Conservation (phyloP, 2,329 filamentous ascomycete species). For the Colletotrichum phormii region DNA sequence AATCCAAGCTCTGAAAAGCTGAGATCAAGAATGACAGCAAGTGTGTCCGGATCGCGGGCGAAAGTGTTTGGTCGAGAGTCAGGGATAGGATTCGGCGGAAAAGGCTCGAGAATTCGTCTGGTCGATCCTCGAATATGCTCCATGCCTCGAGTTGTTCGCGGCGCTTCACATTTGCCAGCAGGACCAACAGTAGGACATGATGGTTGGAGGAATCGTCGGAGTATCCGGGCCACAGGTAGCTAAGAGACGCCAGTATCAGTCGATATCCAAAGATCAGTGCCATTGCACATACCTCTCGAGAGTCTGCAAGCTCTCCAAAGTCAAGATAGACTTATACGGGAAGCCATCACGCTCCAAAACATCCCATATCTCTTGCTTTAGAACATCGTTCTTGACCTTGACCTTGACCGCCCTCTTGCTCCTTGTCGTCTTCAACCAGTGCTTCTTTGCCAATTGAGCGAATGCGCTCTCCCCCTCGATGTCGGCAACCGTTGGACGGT, state of each 20-base stretch:
- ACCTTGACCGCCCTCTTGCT: constrained; percentile 69
- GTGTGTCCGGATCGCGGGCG: constrained; percentile 77
- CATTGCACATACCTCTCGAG: constrained; percentile 75
- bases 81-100: constrained; percentile 92
- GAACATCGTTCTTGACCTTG: constrained; percentile 84
- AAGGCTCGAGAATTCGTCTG: constrained; percentile 86
- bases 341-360: constrained; percentile 85
- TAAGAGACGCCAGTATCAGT: constrained; percentile 49
- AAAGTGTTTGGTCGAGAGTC: constrained; percentile 78
- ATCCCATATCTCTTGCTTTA: constrained; percentile 93
- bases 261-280: background rate
- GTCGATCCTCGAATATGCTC: constrained; percentile 84
- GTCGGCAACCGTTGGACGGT: constrained; percentile 74
- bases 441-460: constrained; percentile 81
- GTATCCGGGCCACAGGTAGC: constrained; percentile 96
- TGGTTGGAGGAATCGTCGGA: constrained; percentile 89
- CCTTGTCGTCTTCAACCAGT: constrained; percentile 78
- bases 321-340: constrained; percentile 78
- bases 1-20: constrained; percentile 94
- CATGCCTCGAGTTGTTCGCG: constrained; percentile 89
- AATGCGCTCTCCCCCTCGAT: constrained; percentile 78
- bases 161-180: constrained; percentile 89
- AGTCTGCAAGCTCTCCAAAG: constrained; percentile 90
- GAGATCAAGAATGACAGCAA: constrained; percentile 91
- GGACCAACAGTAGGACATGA: constrained; percentile 86